Percentiles rank a stretch among this genome's conserved stretches.
phyloP scores from a whole-genome alignment of 179 eudicot genomes.

The Spergularia azorica region DNA sequence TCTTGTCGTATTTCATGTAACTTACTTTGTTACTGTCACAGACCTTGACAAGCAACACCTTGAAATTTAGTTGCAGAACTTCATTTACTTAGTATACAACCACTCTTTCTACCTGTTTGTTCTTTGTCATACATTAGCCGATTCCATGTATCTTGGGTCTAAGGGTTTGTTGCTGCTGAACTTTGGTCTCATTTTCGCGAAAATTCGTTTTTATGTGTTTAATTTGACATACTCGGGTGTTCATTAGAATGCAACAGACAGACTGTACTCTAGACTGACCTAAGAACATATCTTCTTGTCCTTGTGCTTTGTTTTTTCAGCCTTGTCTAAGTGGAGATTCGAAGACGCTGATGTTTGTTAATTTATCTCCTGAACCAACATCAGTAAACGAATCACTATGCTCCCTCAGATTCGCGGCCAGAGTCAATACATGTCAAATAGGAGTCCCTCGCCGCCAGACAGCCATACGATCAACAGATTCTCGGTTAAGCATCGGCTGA shows the following conservation, averaged over 20 bases:
- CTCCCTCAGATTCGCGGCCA: conserved; percentile 71
- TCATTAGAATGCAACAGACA: no score
- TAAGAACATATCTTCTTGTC: not conserved
- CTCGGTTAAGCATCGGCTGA: conserved; percentile 65
- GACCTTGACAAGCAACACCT: not conserved
- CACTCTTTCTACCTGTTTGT: no score
- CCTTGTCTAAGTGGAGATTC: conserved; percentile 81
- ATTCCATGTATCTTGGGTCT: no score
- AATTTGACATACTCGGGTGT: no score
- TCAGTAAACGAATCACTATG: conserved; percentile 64
- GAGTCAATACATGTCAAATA: conserved; percentile 74
- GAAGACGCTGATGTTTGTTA: conserved; percentile 76
- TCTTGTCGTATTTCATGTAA: not conserved
- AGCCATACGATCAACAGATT: conserved; percentile 44
- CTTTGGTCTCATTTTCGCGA: no score
- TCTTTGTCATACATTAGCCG: no score
- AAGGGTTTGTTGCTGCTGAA: no score
- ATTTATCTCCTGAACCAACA: conserved; percentile 65
- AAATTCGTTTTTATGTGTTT: no score
- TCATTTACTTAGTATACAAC: no score
- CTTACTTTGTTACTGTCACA: not conserved
- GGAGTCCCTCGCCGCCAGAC: conserved; percentile 78
- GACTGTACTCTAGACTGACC: no score
- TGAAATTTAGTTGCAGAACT: not conserved
- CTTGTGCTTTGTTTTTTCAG: conserved; percentile 33